Base-by-base conservation (phyloP, 345 rosid species). In the Lepidium africanum region DNA sequence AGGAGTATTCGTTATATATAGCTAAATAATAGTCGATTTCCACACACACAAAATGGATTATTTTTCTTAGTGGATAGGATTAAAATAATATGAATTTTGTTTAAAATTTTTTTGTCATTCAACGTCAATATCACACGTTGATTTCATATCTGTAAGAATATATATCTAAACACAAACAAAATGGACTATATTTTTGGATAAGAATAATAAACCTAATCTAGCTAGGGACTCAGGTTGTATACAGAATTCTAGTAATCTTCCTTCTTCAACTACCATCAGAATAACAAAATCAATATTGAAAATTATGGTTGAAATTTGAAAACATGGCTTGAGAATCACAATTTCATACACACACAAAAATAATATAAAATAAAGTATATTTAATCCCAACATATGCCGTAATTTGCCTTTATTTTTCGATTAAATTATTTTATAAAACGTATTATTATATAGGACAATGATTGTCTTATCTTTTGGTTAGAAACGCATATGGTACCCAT, bases 391-490 rank as follows among this genome's bases (percentile, higher is more conserved):
- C 75, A 71, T 52, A 62, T 43, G 47, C 59, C 70, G 30, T 57
- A 47, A 48, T 25, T 57, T 65, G 10, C 52, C 39, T 55, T 23
- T 55, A 7, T 15, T 10, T 19, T 6, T 21, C 1, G 53, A 37
- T 21, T 45, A 63, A 16, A 37, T 13, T 25, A 15, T 39, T 7
- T 7, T 1, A 43, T 2, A 43, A 35, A 17, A 55, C 16, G 54
- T 37, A 68, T 38, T 46, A 53, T 70, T 35, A 30, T 59, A 74
- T 25, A 49, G 30, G 37, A 42, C 64, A 60, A 74, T 67, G 68
- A 67, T 67, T 52, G 69, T 74, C 69, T 74, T 74, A 74, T 74
- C 78, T 67, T 48, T 30, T 60, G 38, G 63, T 36, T 63, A 58
- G 39, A 52, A 60, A 2, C 38, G 63, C 69, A 74, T 52, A 37